Percentiles rank a stretch among this genome's conserved stretches.
phyloP scores from a whole-genome alignment of 2,329 filamentous ascomycete species.

The Penicillium hesseltinei region DNA sequence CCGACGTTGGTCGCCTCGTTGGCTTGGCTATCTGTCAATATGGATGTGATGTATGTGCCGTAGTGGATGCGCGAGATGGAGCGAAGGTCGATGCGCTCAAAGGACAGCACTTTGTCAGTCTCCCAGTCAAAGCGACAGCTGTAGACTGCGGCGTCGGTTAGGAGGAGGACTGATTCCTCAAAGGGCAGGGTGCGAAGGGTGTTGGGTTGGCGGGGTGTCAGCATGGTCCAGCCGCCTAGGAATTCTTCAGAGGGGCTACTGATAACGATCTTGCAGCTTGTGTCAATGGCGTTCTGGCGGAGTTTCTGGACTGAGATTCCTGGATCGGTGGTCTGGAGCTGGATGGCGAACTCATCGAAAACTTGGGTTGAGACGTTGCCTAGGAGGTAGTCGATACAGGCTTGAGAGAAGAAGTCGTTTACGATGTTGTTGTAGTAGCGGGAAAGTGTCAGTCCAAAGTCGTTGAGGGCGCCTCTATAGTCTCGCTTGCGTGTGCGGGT shows the following conservation, averaged over 20 bases:
- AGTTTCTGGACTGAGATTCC: conserved; percentile 82
- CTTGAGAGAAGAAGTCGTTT: conserved; percentile 95
- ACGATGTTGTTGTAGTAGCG: conserved; percentile 80
- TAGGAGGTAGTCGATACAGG: conserved; percentile 88
- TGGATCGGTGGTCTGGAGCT: conserved; percentile 90
- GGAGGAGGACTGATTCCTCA: conserved; percentile 81
- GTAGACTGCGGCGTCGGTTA: conserved; percentile 84
- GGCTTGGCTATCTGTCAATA: conserved; percentile 71
- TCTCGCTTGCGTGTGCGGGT: conserved; percentile 88
- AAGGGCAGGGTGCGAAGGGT: conserved; percentile 70
- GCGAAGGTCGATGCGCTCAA: conserved; percentile 77
- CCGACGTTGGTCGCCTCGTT: conserved; percentile 81
- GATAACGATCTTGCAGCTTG: conserved; percentile 81
- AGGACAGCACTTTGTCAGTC: conserved; percentile 88
- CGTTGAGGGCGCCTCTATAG: conserved; percentile 85
- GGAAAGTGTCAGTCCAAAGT: conserved; percentile 83
- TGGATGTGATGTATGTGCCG: conserved; percentile 88
- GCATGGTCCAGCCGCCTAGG: conserved; percentile 82
- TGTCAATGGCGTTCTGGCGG: conserved; percentile 84
- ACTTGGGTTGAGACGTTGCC: conserved; percentile 81
- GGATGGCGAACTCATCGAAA: conserved; percentile 90
- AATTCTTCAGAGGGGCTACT: conserved; percentile 81
- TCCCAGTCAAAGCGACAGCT: conserved; percentile 93
- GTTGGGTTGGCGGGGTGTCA: conserved; percentile 71
- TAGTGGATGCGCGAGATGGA: conserved; percentile 71